A percentile compares a stretch with the other conserved stretches of the same genome.
These are phyloP conservation scores for Chlamydomonas incerta DNA, from an alignment of 139 green algal species.

Conservation along the genomic window DNA sequence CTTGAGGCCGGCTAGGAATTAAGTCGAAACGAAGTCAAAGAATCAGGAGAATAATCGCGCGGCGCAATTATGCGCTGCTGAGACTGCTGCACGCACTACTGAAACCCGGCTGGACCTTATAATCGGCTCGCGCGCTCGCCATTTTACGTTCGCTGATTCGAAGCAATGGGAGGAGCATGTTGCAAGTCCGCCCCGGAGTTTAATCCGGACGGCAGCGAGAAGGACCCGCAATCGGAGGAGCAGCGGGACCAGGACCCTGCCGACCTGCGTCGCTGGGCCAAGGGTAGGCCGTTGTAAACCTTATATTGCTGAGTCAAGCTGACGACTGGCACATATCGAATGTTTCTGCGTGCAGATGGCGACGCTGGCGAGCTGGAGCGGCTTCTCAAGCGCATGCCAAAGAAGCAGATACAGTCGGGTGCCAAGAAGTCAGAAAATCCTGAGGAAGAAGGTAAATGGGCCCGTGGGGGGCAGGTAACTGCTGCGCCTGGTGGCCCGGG, in stretches of 20 bases:
- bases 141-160: too few relatives aligned
- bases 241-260: neutral
- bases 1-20: too few relatives aligned
- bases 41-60: too few relatives aligned
- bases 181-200: neutral
- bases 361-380: neutral
- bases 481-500: too few relatives aligned
- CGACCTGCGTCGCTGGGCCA: neutral
- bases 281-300: neutral
- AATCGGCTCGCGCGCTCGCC: too few relatives aligned
- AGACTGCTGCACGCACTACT: too few relatives aligned
- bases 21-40: too few relatives aligned
- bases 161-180: constrained; percentile 1
- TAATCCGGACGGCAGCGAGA: neutral
- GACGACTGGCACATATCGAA: too few relatives aligned
- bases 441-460: neutral
- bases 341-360: neutral
- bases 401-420: neutral
- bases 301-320: too few relatives aligned
- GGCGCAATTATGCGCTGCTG: too few relatives aligned
- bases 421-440: neutral
- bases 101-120: too few relatives aligned
- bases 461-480: neutral
- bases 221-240: neutral
- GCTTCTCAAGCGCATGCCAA: neutral